Evolutionary conservation across 768 basidiomycete species (phyloP).

Genomic region (Pholiota conissans): DNA sequence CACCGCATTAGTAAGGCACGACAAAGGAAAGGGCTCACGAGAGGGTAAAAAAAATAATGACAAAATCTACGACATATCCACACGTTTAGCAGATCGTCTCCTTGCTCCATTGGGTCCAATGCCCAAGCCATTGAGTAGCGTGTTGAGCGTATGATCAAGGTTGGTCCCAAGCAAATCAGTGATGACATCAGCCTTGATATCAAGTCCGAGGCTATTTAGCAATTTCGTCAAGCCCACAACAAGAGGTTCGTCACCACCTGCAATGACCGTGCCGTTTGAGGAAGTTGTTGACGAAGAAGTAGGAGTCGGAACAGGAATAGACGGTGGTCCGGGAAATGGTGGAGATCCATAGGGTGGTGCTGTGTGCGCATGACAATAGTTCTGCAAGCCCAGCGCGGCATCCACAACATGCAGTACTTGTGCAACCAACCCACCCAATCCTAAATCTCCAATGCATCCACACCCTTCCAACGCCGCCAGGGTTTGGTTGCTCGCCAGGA

Average conservation of each 20-base stretch:
- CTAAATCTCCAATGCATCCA: slow-evolving; percentile 1
- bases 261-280: neutral
- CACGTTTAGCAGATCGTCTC: neutral
- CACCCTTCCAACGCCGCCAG: neutral
- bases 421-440: neutral
- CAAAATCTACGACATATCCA: neutral
- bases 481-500: neutral
- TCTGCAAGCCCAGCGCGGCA: slow-evolving; percentile 9
- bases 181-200: slow-evolving; percentile 10
- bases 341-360: neutral
- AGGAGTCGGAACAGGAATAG: neutral
- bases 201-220: slow-evolving; percentile 14
- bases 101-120: slow-evolving; percentile 14
- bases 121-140: slow-evolving; percentile 8
- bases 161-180: slow-evolving; percentile 14
- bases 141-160: slow-evolving; percentile 11
- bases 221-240: slow-evolving; percentile 17
- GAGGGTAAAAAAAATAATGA: neutral
- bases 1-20: neutral
- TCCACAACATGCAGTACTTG: slow-evolving; percentile 9
- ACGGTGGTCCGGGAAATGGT: neutral
- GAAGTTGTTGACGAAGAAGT: neutral
- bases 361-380: slow-evolving; percentile 3
- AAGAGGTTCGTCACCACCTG: slow-evolving; percentile 8
- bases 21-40: neutral